These are phyloP conservation scores for Aspergillus arachidicola DNA, from an alignment of 2,329 filamentous ascomycete genomes.

Conservation along the genomic window DNA sequence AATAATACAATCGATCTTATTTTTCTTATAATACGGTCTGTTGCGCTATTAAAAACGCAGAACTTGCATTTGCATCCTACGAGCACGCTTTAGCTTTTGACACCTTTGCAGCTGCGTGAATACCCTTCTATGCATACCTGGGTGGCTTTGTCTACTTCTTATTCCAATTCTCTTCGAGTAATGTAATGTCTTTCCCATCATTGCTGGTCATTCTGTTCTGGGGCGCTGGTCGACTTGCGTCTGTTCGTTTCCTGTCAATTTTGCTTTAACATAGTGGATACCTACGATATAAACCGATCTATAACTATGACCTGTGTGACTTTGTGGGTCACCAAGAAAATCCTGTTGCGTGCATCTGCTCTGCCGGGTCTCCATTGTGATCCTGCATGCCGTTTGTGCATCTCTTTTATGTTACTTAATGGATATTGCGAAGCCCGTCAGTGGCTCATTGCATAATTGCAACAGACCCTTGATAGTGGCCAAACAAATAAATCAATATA, in stretches of 20 bases:
- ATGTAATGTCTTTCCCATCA: slow-evolving; percentile 22
- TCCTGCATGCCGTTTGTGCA: not conserved
- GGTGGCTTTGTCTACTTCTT: slow-evolving; percentile 17
- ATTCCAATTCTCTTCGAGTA: slow-evolving; percentile 15
- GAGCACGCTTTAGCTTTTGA: slow-evolving; percentile 18
- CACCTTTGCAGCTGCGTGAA: slow-evolving; percentile 21
- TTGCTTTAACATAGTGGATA: not conserved
- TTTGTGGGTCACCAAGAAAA: not conserved
- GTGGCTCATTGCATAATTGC: not conserved
- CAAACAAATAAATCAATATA: slow-evolving; percentile 2
- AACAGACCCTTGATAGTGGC: not conserved
- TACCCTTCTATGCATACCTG: slow-evolving; percentile 23
- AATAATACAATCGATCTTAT: slow-evolving; percentile 19
- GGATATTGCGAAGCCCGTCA: not conserved
- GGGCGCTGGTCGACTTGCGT: slow-evolving; percentile 20
- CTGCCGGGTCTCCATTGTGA: not conserved
- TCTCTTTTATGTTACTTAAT: slow-evolving; percentile 4
- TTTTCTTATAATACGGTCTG: slow-evolving; percentile 11
- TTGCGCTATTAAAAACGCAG: slow-evolving; percentile 7
- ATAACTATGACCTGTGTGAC: not conserved
- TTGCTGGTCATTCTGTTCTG: slow-evolving; percentile 11
- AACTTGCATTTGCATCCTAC: slow-evolving; percentile 20
- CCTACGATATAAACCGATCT: slow-evolving; percentile 6
- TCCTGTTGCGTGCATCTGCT: not conserved
- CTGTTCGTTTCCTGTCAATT: slow-evolving; percentile 13